Conservation (phyloP, 371 early-diverging fungal species). For the Ordospora colligata region DNA sequence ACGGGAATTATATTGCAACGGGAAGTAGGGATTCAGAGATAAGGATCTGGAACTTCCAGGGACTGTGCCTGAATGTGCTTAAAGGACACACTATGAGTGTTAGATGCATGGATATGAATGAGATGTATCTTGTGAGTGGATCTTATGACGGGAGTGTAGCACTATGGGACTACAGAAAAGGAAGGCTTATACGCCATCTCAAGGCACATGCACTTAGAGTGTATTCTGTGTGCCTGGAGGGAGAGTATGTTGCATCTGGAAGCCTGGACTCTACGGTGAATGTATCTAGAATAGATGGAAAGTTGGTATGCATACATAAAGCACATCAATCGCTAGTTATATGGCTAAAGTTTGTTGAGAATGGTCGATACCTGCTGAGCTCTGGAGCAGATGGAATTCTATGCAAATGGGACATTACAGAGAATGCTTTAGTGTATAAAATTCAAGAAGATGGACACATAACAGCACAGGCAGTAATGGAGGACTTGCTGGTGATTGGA, state of each 20-base stretch:
- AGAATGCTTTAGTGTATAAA: constrained; percentile 11
- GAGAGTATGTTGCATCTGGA: constrained; percentile 36
- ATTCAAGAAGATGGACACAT: constrained; percentile 32
- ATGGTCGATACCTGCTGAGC: constrained; percentile 44
- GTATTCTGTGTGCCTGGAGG: constrained; percentile 70
- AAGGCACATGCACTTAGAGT: constrained; percentile 65
- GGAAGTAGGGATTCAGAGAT: constrained; percentile 60
- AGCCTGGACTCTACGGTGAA: constrained; percentile 51
- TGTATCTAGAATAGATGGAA: constrained; percentile 43
- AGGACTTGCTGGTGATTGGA: constrained; percentile 52
- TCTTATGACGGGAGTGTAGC: constrained; percentile 87
- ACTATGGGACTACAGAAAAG: constrained; percentile 69
- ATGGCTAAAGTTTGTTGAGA: constrained; percentile 36
- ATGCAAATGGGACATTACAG: constrained; percentile 47
- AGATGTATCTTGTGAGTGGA: constrained; percentile 77
- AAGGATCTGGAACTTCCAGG: constrained; percentile 54
- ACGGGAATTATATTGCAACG: constrained; percentile 64
- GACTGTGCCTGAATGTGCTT: constrained; percentile 59
- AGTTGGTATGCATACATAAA: not conserved
- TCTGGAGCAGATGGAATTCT: constrained; percentile 50
- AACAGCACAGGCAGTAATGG: constrained; percentile 35
- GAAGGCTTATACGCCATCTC: constrained; percentile 43
- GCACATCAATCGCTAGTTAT: constrained; percentile 39
- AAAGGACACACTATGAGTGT: constrained; percentile 79
- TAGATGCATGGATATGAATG: constrained; percentile 78